Evolutionary conservation across 495 filamentous ascomycete genomes (phyloP).

Genomic region (Daldinia vernicosa): DNA sequence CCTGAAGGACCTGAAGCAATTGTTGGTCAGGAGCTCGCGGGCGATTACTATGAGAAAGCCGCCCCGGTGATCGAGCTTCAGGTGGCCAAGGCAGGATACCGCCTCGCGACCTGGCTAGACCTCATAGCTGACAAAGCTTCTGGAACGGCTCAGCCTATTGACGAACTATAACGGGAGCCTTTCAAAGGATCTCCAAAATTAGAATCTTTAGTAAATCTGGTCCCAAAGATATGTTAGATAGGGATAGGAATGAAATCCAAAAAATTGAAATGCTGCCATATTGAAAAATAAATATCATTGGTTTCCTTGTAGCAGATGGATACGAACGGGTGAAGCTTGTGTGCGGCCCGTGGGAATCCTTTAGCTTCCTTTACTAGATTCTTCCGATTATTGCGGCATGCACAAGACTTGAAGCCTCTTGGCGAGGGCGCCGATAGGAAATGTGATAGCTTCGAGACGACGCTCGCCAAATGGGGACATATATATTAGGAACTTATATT

Average conservation of each 20-base stretch:
- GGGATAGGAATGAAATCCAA: constrained; percentile 11
- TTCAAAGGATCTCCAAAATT: background rate
- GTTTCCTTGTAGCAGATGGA: background rate
- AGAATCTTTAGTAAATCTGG: background rate
- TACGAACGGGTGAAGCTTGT: constrained; percentile 14
- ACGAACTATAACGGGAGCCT: constrained; percentile 37
- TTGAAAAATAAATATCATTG: constrained; percentile 1
- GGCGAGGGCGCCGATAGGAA: constrained; percentile 6
- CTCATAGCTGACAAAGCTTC: constrained; percentile 53
- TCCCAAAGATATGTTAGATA: constrained; percentile 4
- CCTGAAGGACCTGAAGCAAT: constrained; percentile 63
- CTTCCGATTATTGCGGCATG: background rate
- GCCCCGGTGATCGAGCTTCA: constrained; percentile 72
- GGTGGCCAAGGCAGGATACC: constrained; percentile 78
- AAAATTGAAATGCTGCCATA: constrained; percentile 8
- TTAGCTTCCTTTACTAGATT: constrained; percentile 2
- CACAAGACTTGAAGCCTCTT: constrained; percentile 2
- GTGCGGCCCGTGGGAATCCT: constrained; percentile 23
- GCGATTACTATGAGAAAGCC: constrained; percentile 69
- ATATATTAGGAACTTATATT: constrained; percentile 6
- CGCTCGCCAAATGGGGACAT: background rate
- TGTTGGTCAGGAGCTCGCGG: constrained; percentile 65
- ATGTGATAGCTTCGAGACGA: constrained; percentile 15
- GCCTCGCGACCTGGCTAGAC: constrained; percentile 70
- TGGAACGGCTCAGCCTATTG: constrained; percentile 14